phyloP scores from a whole-genome alignment of 345 rosid genomes.

The Nephelium lappaceum region DNA sequence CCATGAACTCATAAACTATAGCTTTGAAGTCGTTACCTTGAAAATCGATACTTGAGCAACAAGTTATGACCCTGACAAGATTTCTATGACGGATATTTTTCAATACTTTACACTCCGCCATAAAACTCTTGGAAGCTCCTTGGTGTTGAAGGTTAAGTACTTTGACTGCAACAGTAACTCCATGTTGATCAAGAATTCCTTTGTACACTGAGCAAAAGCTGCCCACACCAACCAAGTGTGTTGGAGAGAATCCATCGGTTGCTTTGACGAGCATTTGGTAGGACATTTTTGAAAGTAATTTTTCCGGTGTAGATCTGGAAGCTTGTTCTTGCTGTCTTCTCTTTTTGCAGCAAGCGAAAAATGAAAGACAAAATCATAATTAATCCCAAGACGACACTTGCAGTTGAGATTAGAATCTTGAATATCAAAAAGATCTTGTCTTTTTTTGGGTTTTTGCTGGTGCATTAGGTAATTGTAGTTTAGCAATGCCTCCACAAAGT shows the following conservation, averaged over 20 bases:
- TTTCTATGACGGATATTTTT: neutral
- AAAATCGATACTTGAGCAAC: neutral
- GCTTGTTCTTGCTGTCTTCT: neutral
- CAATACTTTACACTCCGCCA: neutral
- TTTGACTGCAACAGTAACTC: neutral
- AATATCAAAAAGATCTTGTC: neutral
- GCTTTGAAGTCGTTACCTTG: neutral
- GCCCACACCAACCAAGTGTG: neutral
- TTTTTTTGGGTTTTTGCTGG: neutral
- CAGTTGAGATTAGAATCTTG: neutral
- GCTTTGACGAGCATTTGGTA: neutral
- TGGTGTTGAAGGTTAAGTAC: neutral
- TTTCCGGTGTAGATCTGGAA: neutral
- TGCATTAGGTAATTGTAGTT: neutral
- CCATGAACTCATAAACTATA: neutral
- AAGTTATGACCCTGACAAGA: neutral
- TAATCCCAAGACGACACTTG: neutral
- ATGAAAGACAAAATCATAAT: neutral
- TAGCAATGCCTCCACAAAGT: slow-evolving; percentile 21
- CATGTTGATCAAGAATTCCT: neutral
- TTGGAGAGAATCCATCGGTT: neutral
- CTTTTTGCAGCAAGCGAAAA: neutral
- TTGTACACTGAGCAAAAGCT: neutral
- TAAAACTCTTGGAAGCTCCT: neutral
- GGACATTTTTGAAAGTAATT: neutral